phyloP scores from a whole-genome alignment of 2,329 filamentous ascomycete genomes.

The Epicoccum sorghinum region DNA sequence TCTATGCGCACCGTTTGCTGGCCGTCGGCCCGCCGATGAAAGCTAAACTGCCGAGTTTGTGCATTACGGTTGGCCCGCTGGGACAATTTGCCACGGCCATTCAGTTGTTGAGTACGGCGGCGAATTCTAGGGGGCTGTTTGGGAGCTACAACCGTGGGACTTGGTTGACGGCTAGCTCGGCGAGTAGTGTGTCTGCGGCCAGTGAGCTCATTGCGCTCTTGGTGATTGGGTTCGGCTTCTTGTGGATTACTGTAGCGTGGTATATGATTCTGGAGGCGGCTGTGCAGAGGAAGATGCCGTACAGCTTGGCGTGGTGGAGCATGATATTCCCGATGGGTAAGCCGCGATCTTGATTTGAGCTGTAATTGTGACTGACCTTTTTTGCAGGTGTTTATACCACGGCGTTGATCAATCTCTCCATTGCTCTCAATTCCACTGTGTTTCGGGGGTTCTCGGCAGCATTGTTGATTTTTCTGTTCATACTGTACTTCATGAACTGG shows the following conservation, averaged over 20 bases:
- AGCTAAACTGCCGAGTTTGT: constrained; percentile 18
- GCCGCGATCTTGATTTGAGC: too few species aligned
- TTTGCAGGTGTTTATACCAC: constrained; percentile 21
- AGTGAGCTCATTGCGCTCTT: constrained; percentile 18
- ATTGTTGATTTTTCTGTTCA: constrained; percentile 20
- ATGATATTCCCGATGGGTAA: constrained; percentile 28
- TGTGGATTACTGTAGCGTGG: constrained; percentile 24
- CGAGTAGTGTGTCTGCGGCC: constrained; percentile 17
- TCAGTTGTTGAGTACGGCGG: constrained; percentile 22
- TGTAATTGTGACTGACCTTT: background rate
- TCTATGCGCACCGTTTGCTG: constrained; percentile 21
- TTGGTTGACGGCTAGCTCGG: constrained; percentile 19
- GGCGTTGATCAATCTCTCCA: constrained; percentile 21
- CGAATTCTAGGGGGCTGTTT: constrained; percentile 18
- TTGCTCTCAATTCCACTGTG: constrained; percentile 20
- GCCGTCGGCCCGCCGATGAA: constrained; percentile 21
- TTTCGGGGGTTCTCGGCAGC: constrained; percentile 22
- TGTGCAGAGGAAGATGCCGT: constrained; percentile 19
- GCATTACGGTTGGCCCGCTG: constrained; percentile 21
- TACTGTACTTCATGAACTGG: constrained; percentile 25
- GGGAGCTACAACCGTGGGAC: constrained; percentile 19
- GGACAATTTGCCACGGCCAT: constrained; percentile 28
- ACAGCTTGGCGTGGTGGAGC: constrained; percentile 25
- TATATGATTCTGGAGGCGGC: constrained; percentile 21
- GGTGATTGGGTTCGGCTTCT: constrained; percentile 20